These are phyloP conservation scores for Monosporascus sp. DNA, from an alignment of 2,329 filamentous ascomycete genomes.

Conservation along the genomic window DNA sequence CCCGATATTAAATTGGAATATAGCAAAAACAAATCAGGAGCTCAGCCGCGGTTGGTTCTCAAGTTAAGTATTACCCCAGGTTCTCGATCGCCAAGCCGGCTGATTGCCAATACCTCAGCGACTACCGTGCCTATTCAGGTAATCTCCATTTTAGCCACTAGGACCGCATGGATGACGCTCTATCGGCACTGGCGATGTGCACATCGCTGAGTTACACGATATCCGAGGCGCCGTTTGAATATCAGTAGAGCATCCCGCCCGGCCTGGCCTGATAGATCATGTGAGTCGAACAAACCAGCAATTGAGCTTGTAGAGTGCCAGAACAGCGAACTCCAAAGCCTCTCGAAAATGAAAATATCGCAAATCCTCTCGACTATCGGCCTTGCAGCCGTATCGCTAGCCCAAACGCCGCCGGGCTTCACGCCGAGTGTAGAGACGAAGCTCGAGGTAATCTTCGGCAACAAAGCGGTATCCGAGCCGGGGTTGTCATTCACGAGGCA, in stretches of 20 bases:
- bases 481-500: slow-evolving; percentile 20
- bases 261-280: not conserved
- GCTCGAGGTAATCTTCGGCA: slow-evolving; percentile 23
- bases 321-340: not conserved
- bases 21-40: too few species aligned
- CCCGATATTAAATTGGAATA: too few species aligned
- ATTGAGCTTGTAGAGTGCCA: not conserved
- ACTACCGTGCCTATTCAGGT: slow-evolving; percentile 14
- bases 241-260: not conserved
- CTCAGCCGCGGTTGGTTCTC: not conserved
- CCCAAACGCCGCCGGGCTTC: slow-evolving; percentile 23
- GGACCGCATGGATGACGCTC: slow-evolving; percentile 10
- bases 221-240: not conserved
- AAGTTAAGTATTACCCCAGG: not conserved
- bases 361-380: slow-evolving; percentile 13
- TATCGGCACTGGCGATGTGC: slow-evolving; percentile 4
- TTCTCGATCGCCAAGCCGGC: slow-evolving; percentile 15
- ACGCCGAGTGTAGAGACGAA: slow-evolving; percentile 19
- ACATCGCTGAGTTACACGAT: slow-evolving; percentile 3
- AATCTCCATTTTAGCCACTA: slow-evolving; percentile 16
- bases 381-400: slow-evolving; percentile 14
- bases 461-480: slow-evolving; percentile 20
- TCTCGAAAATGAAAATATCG: slow-evolving; percentile 18
- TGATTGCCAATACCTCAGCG: slow-evolving; percentile 9
- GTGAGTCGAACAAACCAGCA: not conserved